Evolutionary conservation across 148 eudicot genomes (phyloP).

Genomic region (Chenopodium formosanum): DNA sequence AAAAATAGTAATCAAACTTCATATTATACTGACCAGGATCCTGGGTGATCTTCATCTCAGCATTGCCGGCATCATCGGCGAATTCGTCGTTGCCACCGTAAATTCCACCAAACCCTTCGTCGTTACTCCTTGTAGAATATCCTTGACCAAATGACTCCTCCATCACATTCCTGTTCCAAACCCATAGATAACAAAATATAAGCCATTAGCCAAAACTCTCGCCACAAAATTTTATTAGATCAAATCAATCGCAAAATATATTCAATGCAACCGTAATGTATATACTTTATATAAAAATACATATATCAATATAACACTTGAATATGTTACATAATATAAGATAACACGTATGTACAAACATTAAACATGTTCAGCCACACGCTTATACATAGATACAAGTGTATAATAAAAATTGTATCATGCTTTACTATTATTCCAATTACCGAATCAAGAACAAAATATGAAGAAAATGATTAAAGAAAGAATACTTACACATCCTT

Average conservation of each 20-base stretch:
- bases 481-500: constrained; percentile 20
- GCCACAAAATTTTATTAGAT: background rate
- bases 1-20: too few species aligned
- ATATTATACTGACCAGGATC: constrained; percentile 25
- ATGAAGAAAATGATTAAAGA: background rate
- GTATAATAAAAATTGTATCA: too few species aligned
- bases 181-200: background rate
- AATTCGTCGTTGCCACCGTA: constrained; percentile 40
- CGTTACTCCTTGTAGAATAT: constrained; percentile 70
- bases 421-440: too few species aligned
- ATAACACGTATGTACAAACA: too few species aligned
- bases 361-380: too few species aligned
- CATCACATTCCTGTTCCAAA: constrained; percentile 47
- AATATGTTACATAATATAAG: too few species aligned
- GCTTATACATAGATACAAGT: too few species aligned
- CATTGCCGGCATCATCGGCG: background rate
- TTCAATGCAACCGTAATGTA: too few species aligned
- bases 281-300: too few species aligned
- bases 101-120: constrained; percentile 76
- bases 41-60: constrained; percentile 36
- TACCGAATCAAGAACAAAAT: background rate
- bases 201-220: background rate
- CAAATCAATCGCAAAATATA: too few species aligned
- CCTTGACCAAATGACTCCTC: constrained; percentile 62
- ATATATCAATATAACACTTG: too few species aligned